Conservation (phyloP, 371 early-diverging fungal genomes). For the Thermomucor indicae-seudaticae region DNA sequence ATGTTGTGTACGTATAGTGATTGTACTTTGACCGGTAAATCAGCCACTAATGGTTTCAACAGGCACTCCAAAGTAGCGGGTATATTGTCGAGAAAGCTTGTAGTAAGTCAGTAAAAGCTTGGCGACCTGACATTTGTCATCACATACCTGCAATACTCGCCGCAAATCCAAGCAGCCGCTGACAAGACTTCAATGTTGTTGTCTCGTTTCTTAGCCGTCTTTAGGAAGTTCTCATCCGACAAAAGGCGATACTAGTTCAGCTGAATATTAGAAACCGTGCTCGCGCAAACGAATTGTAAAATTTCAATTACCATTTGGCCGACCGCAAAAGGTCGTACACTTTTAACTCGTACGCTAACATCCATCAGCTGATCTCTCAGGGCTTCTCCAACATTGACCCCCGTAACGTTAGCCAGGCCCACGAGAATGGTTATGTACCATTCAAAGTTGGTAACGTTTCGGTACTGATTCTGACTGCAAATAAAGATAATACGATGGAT, state of each 20-base stretch:
- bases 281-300: not conserved
- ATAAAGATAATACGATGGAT: slow-evolving; percentile 77
- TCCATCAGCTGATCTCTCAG: slow-evolving; percentile 81
- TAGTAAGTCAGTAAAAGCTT: not conserved
- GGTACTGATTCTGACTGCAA: slow-evolving; percentile 82
- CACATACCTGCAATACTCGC: slow-evolving; percentile 74
- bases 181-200: slow-evolving; percentile 75
- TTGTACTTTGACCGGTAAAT: slow-evolving; percentile 62
- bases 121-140: not conserved
- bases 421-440: slow-evolving; percentile 89
- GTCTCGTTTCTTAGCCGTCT: slow-evolving; percentile 56
- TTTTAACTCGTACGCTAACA: slow-evolving; percentile 85
- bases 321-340: slow-evolving; percentile 76
- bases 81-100: slow-evolving; percentile 40
- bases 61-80: slow-evolving; percentile 55
- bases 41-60: slow-evolving; percentile 48
- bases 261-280: not conserved
- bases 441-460: slow-evolving; percentile 86
- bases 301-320: slow-evolving; percentile 66
- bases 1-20: slow-evolving; percentile 69
- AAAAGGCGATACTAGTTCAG: slow-evolving; percentile 45
- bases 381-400: slow-evolving; percentile 67
- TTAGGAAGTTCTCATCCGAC: slow-evolving; percentile 58
- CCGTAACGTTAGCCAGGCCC: slow-evolving; percentile 70
- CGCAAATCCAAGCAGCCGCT: slow-evolving; percentile 89